Evolutionary conservation across 192 early-diverging fungal species (phyloP), one percentile per base, ranked within the genome.

Genomic region (Coemansia sp.): DNA sequence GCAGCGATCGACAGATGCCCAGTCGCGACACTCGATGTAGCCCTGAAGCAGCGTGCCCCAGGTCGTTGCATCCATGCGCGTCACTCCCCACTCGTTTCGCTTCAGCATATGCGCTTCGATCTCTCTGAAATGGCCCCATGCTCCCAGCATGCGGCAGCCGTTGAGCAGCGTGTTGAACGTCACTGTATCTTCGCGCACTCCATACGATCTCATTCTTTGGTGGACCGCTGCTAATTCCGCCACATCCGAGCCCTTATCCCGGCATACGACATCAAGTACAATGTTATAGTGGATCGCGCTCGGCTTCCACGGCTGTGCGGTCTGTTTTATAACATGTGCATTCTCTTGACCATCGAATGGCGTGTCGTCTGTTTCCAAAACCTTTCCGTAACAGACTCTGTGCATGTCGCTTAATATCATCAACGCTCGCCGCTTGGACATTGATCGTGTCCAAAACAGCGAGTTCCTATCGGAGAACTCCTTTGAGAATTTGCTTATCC

Each of bases 121-220:
- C 17, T 68, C 68, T 22, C 57, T 40, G 48, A 80, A 80, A 29
- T 61, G 33, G 36, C 32, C 49, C 77, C 77, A 80, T 7, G 72
- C 61, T 0, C 66, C 25, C 48, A 74, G 51, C 32, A 61, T 64
- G n/a, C 77, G 68, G 38, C 77, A 80, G 17, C 68, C 77, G 49
- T 74, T 74, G 32, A 80, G 69, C 31, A 80, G 62, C 45, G 77
- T 80, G 59, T 80, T 80, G 60, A 80, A 74, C 17, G 77, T 80
- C 30, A 74, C 45, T 4, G 68, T 60, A 59, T 80, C 77, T 32
- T 80, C 77, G 7, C 49, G 55, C 16, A 80, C 61, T 28, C 72
- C 61, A 28, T 63, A 72, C 29, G 65, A 17, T 5, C 65, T 65
- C 77, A 80, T 80, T 10, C 71, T 63, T 6, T 54, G 42, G 29